These are phyloP conservation scores for Picea sitchensis DNA, from an alignment of 75 land plant species.

Conservation along the genomic window DNA sequence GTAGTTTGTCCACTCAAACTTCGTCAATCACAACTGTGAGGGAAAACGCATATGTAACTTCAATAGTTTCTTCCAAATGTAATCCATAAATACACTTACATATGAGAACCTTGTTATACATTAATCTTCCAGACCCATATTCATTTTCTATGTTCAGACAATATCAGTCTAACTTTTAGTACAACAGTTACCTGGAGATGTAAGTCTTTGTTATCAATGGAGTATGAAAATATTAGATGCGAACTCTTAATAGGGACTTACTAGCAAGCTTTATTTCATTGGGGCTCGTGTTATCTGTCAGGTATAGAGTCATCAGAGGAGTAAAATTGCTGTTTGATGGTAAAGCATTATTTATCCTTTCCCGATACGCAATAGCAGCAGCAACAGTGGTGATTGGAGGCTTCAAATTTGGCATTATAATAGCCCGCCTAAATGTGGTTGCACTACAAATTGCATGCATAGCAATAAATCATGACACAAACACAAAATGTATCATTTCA, in stretches of 20 bases:
- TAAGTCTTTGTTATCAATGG: neutral
- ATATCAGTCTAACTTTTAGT: neutral
- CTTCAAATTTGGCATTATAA: slow-evolving; percentile 95
- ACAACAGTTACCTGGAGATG: neutral
- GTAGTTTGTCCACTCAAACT: neutral
- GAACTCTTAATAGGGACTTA: slow-evolving; percentile 28
- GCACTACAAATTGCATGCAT: slow-evolving; percentile 42
- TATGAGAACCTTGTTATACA: neutral
- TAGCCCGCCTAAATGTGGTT: slow-evolving; percentile 71
- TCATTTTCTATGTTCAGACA: neutral
- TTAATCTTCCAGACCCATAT: neutral
- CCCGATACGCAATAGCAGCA: slow-evolving; percentile 74
- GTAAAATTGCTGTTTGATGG: slow-evolving; percentile 52
- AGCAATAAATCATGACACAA: slow-evolving; percentile 11
- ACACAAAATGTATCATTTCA: neutral
- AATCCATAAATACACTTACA: neutral
- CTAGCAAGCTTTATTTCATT: slow-evolving; percentile 83
- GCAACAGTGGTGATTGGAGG: slow-evolving; percentile 87
- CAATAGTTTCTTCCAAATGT: neutral
- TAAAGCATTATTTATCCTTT: slow-evolving; percentile 69
- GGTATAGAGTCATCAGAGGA: slow-evolving; percentile 94
- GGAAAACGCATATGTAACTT: too few relatives aligned
- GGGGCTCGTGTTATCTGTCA: slow-evolving; percentile 78
- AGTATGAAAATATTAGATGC: neutral
- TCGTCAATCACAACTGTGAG: neutral